These are phyloP conservation scores for Aspergillus sclerotioniger DNA, from an alignment of 495 filamentous ascomycete species.

Conservation along the genomic window DNA sequence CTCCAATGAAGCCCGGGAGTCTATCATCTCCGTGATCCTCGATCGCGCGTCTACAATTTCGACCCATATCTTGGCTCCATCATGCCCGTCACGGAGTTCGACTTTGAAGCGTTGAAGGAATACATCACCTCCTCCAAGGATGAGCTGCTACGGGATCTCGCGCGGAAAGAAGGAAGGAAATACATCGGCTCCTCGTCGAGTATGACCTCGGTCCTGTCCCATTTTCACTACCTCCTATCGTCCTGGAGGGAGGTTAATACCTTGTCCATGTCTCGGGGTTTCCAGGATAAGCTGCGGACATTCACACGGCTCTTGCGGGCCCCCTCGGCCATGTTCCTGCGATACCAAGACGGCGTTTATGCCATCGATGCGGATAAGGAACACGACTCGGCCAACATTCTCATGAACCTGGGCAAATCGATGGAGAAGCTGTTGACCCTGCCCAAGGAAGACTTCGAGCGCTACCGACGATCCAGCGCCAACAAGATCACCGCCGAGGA, in stretches of 20 bases:
- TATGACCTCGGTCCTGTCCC: constrained; percentile 82
- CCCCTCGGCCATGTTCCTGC: constrained; percentile 79
- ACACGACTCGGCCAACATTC: constrained; percentile 78
- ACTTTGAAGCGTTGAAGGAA: constrained; percentile 77
- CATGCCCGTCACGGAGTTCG: constrained; percentile 89
- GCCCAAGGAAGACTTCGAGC: constrained; percentile 75
- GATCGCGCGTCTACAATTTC: constrained; percentile 89
- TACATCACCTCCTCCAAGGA: constrained; percentile 93
- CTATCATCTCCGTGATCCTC: constrained; percentile 85
- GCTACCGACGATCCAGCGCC: constrained; percentile 66
- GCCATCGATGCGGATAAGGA: constrained; percentile 99
- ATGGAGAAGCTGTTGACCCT: constrained; percentile 96
- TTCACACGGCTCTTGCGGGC: constrained; percentile 71
- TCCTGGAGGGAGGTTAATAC: constrained; percentile 72
- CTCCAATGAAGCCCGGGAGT: constrained; percentile 63
- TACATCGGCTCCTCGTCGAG: constrained; percentile 95
- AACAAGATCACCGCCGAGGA: constrained; percentile 62
- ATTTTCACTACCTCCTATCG: constrained; percentile 93
- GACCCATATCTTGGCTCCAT: constrained; percentile 89
- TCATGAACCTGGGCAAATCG: constrained; percentile 87
- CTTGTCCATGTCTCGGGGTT: constrained; percentile 60
- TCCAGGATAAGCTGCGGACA: constrained; percentile 53
- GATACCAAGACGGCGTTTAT: constrained; percentile 80
- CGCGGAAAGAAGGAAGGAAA: constrained; percentile 65
- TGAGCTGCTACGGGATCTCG: constrained; percentile 60